A percentile compares a stretch with the other conserved stretches of the same genome.
phyloP scores from a whole-genome alignment of 1,139 yeast species.

The Entelexis paramagnoliae region DNA sequence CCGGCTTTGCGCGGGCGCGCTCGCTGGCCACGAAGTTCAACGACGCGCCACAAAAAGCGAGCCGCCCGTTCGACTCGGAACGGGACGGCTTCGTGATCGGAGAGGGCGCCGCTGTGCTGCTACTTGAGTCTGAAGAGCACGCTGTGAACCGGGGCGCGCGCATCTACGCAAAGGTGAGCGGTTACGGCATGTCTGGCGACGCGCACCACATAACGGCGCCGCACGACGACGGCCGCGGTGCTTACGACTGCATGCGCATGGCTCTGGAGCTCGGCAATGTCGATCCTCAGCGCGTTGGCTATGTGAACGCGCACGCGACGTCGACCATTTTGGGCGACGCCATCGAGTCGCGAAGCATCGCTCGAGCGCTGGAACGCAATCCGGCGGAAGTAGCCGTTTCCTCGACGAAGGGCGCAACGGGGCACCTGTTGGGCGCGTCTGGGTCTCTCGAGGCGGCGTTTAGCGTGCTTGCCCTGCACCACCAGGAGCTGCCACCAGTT shows the following conservation, averaged over 20 bases:
- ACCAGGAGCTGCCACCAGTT: conserved; percentile 65
- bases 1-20: conserved; percentile 87
- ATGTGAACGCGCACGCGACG: conserved; percentile 95
- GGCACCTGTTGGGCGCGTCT: conserved; percentile 92
- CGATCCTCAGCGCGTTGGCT: conserved; percentile 45
- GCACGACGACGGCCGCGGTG: conserved; percentile 71
- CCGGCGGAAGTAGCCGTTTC: conserved; percentile 30
- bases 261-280: conserved; percentile 43
- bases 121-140: conserved; percentile 68
- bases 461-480: conserved; percentile 54
- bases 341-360: conserved; percentile 74
- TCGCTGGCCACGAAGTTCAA: conserved; percentile 59
- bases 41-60: conserved; percentile 53
- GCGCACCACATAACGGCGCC: conserved; percentile 94
- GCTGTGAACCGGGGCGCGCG: conserved; percentile 51
- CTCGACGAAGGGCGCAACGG: conserved; percentile 85
- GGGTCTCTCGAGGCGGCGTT: conserved; percentile 89
- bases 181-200: conserved; percentile 88
- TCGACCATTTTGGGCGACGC: conserved; percentile 82
- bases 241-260: conserved; percentile 67
- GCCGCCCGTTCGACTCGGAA: conserved; percentile 74
- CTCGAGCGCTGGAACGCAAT: conserved; percentile 35
- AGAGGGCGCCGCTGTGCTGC: conserved; percentile 80
- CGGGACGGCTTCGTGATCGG: conserved; percentile 86
- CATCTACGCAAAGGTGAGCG: conserved; percentile 71